phyloP scores from a whole-genome alignment of 1,139 yeast genomes.

The Hansenula sp. region DNA sequence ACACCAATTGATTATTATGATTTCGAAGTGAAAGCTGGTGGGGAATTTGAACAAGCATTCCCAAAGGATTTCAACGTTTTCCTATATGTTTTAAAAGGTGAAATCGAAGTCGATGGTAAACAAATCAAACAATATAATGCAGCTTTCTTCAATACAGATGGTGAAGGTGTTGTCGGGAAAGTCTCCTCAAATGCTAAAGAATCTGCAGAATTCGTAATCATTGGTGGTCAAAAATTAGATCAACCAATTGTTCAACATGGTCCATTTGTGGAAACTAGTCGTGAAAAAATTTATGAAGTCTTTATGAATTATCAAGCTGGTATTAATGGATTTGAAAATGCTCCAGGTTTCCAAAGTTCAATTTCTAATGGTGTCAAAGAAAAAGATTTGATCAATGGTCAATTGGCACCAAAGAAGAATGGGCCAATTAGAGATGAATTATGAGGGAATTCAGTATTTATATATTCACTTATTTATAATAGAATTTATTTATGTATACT shows the following conservation, averaged over 20 bases:
- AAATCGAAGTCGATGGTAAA: constrained; percentile 45
- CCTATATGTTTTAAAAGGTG: constrained; percentile 66
- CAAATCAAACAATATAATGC: constrained; percentile 45
- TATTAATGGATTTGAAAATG: constrained; percentile 70
- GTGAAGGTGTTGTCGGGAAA: constrained; percentile 50
- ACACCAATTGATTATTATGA: constrained; percentile 82
- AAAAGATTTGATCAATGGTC: constrained; percentile 11
- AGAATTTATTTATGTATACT: neutral
- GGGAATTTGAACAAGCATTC: constrained; percentile 57
- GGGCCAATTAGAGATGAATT: constrained; percentile 14
- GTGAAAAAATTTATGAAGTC: constrained; percentile 61
- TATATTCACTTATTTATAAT: neutral
- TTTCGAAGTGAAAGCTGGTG: constrained; percentile 64
- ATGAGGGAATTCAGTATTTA: neutral
- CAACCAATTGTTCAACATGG: constrained; percentile 87
- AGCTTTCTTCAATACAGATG: constrained; percentile 65
- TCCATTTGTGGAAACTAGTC: constrained; percentile 75
- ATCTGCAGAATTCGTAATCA: constrained; percentile 49
- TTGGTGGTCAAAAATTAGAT: constrained; percentile 75
- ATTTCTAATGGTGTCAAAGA: constrained; percentile 56
- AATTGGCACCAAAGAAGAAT: constrained; percentile 2
- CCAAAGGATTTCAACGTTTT: constrained; percentile 68
- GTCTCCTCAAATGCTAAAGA: constrained; percentile 35
- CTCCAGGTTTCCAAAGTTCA: constrained; percentile 63
- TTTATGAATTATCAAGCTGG: constrained; percentile 67